Conservation (phyloP, 495 filamentous ascomycete genomes). For the Barbatosphaeria neglecta region DNA sequence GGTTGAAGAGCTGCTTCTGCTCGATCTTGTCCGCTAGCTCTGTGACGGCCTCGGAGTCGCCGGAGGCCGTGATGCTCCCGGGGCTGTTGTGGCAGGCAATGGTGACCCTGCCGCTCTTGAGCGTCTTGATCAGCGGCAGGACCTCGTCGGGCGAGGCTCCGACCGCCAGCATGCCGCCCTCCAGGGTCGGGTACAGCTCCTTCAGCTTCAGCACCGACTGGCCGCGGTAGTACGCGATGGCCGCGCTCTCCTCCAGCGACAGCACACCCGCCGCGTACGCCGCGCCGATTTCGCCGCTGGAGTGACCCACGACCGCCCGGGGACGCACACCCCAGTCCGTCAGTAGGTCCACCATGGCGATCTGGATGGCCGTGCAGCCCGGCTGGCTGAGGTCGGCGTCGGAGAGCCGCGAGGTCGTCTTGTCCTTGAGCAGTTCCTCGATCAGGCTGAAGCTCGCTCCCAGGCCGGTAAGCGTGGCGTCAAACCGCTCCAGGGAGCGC, state of each 20-base stretch:
- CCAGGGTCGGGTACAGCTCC: constrained; percentile 9
- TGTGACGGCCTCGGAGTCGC: constrained; percentile 19
- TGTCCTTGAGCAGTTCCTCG: constrained; percentile 5
- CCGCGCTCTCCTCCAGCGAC: constrained; percentile 30
- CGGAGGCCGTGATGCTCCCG: constrained; percentile 24
- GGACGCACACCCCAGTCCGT: constrained; percentile 32
- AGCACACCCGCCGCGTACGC: constrained; percentile 28
- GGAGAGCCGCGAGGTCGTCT: constrained; percentile 1
- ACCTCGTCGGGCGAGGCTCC: constrained; percentile 10
- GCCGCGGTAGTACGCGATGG: constrained; percentile 30
- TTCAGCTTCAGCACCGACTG: constrained; percentile 9
- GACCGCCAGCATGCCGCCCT: constrained; percentile 31
- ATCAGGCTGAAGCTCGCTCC: not conserved
- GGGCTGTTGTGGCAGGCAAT: constrained; percentile 35
- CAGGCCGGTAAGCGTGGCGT: constrained; percentile 1
- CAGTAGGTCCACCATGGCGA: constrained; percentile 35
- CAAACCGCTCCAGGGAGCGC: constrained; percentile 13
- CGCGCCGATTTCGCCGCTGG: constrained; percentile 46
- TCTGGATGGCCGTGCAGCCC: constrained; percentile 28
- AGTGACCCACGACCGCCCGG: constrained; percentile 39
- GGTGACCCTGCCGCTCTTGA: constrained; percentile 7
- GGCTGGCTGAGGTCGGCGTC: constrained; percentile 21
- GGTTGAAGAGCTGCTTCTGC: constrained; percentile 13
- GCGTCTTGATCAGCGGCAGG: constrained; percentile 2
- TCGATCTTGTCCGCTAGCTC: constrained; percentile 9